Percentiles rank a stretch among this genome's conserved stretches.
These are phyloP conservation scores for Psilocybe cubensis DNA, from an alignment of 768 basidiomycete genomes.

Conservation along the genomic window DNA sequence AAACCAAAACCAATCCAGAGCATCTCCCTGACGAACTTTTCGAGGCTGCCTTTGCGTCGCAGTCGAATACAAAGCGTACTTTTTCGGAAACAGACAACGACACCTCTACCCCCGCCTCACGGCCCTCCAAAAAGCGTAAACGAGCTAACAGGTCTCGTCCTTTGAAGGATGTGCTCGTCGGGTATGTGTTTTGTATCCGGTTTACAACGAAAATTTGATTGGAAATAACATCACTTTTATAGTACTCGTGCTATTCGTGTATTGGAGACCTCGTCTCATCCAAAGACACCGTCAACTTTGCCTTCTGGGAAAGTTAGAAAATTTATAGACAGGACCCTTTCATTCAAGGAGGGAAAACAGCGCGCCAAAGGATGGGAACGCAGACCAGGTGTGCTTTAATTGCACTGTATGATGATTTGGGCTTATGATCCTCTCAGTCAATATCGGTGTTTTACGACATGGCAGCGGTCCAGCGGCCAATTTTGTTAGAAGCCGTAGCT, in stretches of 20 bases:
- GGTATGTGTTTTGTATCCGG: constrained; percentile 41
- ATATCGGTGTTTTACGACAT: constrained; percentile 57
- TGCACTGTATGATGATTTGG: not conserved
- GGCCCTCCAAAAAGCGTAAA: constrained; percentile 32
- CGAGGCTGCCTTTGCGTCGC: constrained; percentile 52
- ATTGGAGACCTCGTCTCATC: constrained; percentile 32
- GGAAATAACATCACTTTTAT: not conserved
- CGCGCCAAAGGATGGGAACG: constrained; percentile 59
- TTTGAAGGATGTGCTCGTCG: constrained; percentile 57
- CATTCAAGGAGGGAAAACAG: constrained; percentile 43
- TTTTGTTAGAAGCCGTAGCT: constrained; percentile 39
- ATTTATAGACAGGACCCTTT: constrained; percentile 57
- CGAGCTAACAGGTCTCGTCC: constrained; percentile 18
- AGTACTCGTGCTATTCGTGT: constrained; percentile 61
- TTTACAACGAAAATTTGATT: not conserved
- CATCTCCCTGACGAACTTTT: constrained; percentile 74
- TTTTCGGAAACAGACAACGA: constrained; percentile 17
- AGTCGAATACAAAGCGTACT: constrained; percentile 23
- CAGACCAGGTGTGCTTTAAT: constrained; percentile 48
- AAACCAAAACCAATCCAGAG: constrained; percentile 34
- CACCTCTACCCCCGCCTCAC: not conserved
- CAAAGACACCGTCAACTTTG: constrained; percentile 41
- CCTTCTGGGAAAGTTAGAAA: constrained; percentile 53
- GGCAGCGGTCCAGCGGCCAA: constrained; percentile 51
- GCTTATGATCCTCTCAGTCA: constrained; percentile 37